phyloP scores from a whole-genome alignment of 2,329 filamentous ascomycete genomes.

The Rhynchosporium graminicola region DNA sequence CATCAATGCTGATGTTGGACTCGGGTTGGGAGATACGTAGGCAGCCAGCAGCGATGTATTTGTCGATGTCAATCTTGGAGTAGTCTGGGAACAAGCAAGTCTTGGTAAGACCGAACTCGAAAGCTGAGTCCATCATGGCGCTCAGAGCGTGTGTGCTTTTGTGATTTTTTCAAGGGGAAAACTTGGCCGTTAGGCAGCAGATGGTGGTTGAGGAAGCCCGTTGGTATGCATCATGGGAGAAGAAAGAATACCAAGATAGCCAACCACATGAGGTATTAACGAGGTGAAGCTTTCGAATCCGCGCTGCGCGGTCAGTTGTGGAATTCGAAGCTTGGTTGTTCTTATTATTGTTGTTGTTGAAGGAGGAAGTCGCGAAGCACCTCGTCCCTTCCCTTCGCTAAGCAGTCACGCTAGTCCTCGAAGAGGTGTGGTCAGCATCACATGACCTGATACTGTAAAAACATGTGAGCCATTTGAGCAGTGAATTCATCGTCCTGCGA shows the following conservation, averaged over 20 bases:
- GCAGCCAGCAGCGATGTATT: conserved; percentile 36
- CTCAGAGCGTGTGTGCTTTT: neutral
- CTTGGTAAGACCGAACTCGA: neutral
- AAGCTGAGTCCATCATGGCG: neutral
- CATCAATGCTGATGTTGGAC: conserved; percentile 14
- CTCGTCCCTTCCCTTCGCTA: neutral
- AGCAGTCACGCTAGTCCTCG: neutral
- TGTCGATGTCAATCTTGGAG: conserved; percentile 30
- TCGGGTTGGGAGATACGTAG: conserved; percentile 27
- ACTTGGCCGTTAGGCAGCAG: neutral
- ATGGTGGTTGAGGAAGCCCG: neutral
- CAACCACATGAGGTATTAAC: neutral
- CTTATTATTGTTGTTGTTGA: neutral
- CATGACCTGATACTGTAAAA: neutral
- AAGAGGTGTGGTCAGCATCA: neutral
- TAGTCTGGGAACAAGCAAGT: conserved; percentile 10
- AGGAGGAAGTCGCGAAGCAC: neutral
- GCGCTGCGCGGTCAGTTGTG: no score
- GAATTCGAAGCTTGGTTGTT: neutral
- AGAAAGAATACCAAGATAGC: neutral
- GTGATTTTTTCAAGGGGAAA: neutral
- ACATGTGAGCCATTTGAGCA: no score
- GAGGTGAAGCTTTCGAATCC: no score
- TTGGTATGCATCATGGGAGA: neutral
- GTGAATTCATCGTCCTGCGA: no score